Conservation (phyloP, 1,139 yeast species). For the Zygoascus hellenicus region DNA sequence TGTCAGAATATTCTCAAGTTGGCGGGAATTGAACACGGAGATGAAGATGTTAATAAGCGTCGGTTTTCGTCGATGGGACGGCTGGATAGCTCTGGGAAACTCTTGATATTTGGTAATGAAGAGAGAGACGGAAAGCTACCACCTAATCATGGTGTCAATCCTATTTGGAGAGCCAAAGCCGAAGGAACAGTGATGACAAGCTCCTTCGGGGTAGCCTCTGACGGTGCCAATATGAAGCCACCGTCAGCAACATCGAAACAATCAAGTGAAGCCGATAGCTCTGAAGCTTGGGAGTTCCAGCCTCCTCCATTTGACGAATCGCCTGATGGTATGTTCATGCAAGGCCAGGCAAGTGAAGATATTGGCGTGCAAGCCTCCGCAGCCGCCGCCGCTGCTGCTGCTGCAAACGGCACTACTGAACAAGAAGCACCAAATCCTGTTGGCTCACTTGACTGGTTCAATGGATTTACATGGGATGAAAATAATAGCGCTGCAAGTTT, state of each 20-base stretch:
- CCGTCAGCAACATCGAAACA: not conserved
- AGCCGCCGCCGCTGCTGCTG: no score
- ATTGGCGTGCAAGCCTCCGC: not conserved
- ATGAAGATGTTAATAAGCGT: constrained; percentile 47
- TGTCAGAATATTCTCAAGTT: constrained; percentile 35
- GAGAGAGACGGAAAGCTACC: not conserved
- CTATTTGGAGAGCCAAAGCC: not conserved
- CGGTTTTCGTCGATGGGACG: constrained; percentile 35
- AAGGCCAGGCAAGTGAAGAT: not conserved
- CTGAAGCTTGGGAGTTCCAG: constrained; percentile 4
- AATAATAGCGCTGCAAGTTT: constrained; percentile 7
- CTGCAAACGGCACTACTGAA: not conserved
- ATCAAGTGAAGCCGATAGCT: constrained; percentile 3
- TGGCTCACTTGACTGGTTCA: constrained; percentile 25
- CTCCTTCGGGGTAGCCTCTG: not conserved
- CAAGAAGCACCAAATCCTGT: constrained; percentile 1
- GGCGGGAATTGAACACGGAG: constrained; percentile 54
- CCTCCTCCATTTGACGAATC: constrained; percentile 2
- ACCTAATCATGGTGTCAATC: no score
- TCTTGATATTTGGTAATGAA: not conserved
- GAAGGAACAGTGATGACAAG: not conserved
- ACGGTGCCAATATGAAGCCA: not conserved
- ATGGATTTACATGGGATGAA: constrained; percentile 25
- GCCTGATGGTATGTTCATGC: not conserved
- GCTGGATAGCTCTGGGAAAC: constrained; percentile 1